Conservation (phyloP, 495 filamentous ascomycete species). For the Pseudoneurospora amorphoporcata region DNA sequence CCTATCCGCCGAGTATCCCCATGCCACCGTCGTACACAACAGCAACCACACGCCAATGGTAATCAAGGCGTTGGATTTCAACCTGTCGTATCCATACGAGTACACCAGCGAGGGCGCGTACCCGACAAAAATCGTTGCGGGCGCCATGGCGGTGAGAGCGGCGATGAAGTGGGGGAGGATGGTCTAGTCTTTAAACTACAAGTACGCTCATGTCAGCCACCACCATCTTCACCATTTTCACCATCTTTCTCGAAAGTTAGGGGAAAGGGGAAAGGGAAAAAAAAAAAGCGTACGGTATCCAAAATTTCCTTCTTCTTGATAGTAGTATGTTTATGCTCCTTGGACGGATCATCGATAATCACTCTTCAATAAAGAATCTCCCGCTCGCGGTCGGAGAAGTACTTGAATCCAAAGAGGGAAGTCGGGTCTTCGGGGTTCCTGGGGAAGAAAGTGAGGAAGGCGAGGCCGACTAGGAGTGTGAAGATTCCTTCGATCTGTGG, state of each 20-base stretch:
- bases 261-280: constrained; percentile 6
- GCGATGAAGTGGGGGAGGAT: constrained; percentile 34
- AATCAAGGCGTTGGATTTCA: constrained; percentile 41
- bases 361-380: constrained; percentile 28
- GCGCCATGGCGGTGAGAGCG: constrained; percentile 24
- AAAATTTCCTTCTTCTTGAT: constrained; percentile 15
- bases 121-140: constrained; percentile 27
- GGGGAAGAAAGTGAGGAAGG: constrained; percentile 43
- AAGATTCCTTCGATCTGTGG: constrained; percentile 38
- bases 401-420: constrained; percentile 30
- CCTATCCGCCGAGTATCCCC: constrained; percentile 29
- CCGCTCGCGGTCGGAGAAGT: constrained; percentile 26
- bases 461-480: constrained; percentile 39
- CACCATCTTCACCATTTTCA: constrained; percentile 7
- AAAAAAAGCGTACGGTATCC: constrained; percentile 5
- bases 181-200: constrained; percentile 24
- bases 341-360: constrained; percentile 27
- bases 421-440: constrained; percentile 28
- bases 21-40: constrained; percentile 32
- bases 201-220: too few species aligned
- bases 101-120: constrained; percentile 29
- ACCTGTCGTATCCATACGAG: constrained; percentile 38
- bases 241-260: too few species aligned
- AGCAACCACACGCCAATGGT: constrained; percentile 32
- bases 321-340: constrained; percentile 7